Evolutionary conservation across 2,329 filamentous ascomycete genomes (phyloP).

Genomic region (Verticillium klebahnii): DNA sequence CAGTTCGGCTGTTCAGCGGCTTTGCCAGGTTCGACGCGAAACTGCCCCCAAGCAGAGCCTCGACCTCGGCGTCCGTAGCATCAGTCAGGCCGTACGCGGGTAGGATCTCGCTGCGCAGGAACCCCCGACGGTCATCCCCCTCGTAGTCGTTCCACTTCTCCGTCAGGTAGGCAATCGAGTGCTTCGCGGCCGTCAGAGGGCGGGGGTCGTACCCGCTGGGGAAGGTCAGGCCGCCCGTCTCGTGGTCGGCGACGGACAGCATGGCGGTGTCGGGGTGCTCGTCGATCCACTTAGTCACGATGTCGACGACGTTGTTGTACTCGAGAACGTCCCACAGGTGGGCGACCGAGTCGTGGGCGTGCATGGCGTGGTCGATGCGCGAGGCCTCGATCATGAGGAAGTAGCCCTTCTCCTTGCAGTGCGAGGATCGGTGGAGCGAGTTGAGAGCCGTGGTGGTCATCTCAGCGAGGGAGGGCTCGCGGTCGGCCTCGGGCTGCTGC

Average conservation of each 20-base stretch:
- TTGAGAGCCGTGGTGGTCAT: conserved; percentile 26
- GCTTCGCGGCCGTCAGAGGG: conserved; percentile 17
- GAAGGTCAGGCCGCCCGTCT: conserved; percentile 30
- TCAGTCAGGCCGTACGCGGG: conserved; percentile 22
- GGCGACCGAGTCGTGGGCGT: conserved; percentile 48
- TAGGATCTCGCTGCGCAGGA: conserved; percentile 18
- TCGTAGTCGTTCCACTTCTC: conserved; percentile 18
- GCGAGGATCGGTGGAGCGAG: conserved; percentile 24
- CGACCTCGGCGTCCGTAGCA: conserved; percentile 18
- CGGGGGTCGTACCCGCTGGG: conserved; percentile 25
- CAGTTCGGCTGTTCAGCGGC: conserved; percentile 21
- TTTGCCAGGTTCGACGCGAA: conserved; percentile 19
- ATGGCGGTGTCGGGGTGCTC: conserved; percentile 28
- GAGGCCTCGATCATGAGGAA: conserved; percentile 28
- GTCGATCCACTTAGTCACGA: conserved; percentile 30
- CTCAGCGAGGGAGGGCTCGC: conserved; percentile 10
- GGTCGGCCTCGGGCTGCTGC: neutral
- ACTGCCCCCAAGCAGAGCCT: conserved; percentile 15
- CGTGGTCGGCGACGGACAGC: conserved; percentile 31
- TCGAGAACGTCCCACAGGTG: conserved; percentile 39
- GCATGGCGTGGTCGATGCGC: conserved; percentile 28
- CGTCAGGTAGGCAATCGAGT: conserved; percentile 21
- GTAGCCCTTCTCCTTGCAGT: conserved; percentile 20
- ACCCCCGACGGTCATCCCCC: conserved; percentile 21
- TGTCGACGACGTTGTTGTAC: conserved; percentile 28